These are phyloP conservation scores for Xerophyta viscosa DNA, from an alignment of 106 monocot genomes.

Conservation along the genomic window DNA sequence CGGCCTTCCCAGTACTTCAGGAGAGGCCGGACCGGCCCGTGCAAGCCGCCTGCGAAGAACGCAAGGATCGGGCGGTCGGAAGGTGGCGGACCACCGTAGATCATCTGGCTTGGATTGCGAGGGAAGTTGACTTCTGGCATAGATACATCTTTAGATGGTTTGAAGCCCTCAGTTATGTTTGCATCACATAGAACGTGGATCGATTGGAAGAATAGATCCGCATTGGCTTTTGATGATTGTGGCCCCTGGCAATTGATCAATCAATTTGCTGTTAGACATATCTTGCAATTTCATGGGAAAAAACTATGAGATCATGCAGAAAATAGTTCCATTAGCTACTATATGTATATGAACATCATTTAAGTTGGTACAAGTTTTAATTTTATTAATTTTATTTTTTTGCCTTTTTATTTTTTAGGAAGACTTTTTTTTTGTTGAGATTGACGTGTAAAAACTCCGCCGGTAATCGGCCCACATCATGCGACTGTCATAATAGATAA, in stretches of 20 bases:
- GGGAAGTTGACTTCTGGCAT: conserved; percentile 75
- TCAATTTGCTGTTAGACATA: neutral
- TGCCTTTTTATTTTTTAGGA: no score
- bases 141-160: conserved; percentile 55
- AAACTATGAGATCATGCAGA: no score
- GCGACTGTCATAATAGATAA: no score
- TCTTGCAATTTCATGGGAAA: no score
- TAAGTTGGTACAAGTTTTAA: no score
- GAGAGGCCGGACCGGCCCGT: conserved; percentile 2
- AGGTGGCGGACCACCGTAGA: conserved; percentile 43
- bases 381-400: no score
- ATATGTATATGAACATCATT: no score
- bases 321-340: no score
- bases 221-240: conserved; percentile 21
- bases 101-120: conserved; percentile 11
- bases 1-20: conserved; percentile 59
- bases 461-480: no score
- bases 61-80: conserved; percentile 62
- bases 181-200: conserved; percentile 85
- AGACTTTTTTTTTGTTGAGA: no score
- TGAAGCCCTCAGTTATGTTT: conserved; percentile 82
- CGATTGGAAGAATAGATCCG: conserved; percentile 47
- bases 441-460: no score
- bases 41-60: conserved; percentile 95
- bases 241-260: conserved; percentile 45